Percentiles rank a stretch among this genome's conserved stretches.
These are phyloP conservation scores for Luzula sylvatica DNA, from an alignment of 176 grass and related monocot species.

Conservation along the genomic window DNA sequence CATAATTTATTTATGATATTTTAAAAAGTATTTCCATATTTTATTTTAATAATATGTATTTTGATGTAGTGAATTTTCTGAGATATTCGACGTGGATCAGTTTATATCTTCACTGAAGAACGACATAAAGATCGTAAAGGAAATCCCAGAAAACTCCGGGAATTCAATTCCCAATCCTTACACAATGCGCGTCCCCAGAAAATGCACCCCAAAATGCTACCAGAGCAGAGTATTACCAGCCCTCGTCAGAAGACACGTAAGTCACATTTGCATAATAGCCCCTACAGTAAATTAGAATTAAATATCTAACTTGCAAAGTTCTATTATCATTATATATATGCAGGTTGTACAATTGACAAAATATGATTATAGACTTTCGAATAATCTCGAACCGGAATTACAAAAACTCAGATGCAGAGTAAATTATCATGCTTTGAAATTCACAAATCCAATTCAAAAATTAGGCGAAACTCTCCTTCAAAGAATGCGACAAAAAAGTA, in stretches of 20 bases:
- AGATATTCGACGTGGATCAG: conserved; percentile 82
- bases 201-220: conserved; percentile 82
- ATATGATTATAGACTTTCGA: conserved; percentile 79
- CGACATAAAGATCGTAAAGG: conserved; percentile 69
- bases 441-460: conserved; percentile 64
- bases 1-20: no score
- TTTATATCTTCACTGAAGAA: conserved; percentile 74
- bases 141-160: conserved; percentile 53
- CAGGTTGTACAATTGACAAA: conserved; percentile 84
- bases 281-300: no score
- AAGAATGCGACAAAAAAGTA: conserved; percentile 53
- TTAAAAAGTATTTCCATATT: no score
- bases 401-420: conserved; percentile 87
- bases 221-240: conserved; percentile 70
- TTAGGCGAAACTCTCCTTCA: conserved; percentile 61
- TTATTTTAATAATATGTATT: not conserved
- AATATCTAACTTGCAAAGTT: no score
- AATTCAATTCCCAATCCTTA: conserved; percentile 42
- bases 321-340: conserved; percentile 7
- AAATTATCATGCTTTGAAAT: conserved; percentile 80
- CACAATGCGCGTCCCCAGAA: conserved; percentile 86
- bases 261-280: not conserved
- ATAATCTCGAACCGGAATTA: conserved; percentile 60
- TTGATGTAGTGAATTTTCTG: conserved; percentile 55
- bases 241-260: conserved; percentile 83